A percentile compares a stretch with the other conserved stretches of the same genome.
Conservation (phyloP, 1,284 basidiomycete genomes). For the Naganishia sp. region DNA sequence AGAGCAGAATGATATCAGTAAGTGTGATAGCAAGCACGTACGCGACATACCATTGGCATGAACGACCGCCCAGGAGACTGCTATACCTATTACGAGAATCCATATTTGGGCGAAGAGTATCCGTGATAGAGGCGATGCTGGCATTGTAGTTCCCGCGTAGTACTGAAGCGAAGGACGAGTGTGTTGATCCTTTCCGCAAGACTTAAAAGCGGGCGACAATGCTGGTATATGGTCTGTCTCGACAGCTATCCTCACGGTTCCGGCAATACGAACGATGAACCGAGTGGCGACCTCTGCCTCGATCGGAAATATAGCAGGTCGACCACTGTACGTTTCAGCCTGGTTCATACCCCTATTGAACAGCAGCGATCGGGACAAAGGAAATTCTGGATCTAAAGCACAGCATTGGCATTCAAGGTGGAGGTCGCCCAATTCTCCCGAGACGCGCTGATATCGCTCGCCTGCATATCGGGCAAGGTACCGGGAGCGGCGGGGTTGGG, state of each 20-base stretch:
- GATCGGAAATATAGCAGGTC: neutral
- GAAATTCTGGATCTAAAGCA: slow-evolving; percentile 9
- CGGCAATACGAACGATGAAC: neutral
- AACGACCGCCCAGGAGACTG: neutral
- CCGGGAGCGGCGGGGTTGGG: neutral
- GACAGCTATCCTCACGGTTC: neutral
- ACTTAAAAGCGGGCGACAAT: neutral
- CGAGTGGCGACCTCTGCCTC: neutral
- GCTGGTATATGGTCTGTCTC: neutral
- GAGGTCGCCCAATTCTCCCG: slow-evolving; percentile 17
- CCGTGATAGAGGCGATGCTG: slow-evolving; percentile 26
- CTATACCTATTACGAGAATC: slow-evolving; percentile 5
- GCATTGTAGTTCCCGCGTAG: slow-evolving; percentile 9
- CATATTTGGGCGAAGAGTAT: slow-evolving; percentile 16
- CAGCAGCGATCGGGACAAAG: slow-evolving; percentile 10
- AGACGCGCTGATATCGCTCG: slow-evolving; percentile 15
- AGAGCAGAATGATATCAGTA: neutral
- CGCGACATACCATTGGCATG: slow-evolving; percentile 10
- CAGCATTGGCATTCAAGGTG: slow-evolving; percentile 16
- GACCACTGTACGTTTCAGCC: neutral
- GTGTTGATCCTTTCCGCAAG: neutral
- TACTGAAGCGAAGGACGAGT: neutral
- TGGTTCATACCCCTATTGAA: neutral
- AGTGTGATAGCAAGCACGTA: neutral
- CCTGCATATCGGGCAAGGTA: neutral